Evolutionary conservation across 768 basidiomycete species (phyloP).

Genomic region (Pleurotus cornucopiae): DNA sequence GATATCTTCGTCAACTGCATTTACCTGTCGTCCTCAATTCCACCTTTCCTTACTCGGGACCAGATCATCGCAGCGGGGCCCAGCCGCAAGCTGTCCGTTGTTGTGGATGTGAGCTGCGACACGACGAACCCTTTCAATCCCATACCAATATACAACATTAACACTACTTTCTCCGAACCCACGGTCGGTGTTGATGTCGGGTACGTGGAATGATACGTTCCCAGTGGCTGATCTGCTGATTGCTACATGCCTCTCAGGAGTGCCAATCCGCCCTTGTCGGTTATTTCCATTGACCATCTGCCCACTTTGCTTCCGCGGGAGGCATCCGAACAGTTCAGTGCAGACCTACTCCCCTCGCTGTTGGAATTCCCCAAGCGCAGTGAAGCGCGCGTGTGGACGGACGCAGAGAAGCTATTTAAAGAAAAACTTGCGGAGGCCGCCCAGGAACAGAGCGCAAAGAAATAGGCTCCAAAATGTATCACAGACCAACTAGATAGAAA

Average conservation of each 20-base stretch:
- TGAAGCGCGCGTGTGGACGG: constrained; percentile 76
- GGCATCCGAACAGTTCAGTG: constrained; percentile 94
- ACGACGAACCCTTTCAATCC: constrained; percentile 99
- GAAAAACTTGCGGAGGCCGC: constrained; percentile 45
- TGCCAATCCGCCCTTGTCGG: constrained; percentile 67
- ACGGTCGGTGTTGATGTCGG: constrained; percentile 83
- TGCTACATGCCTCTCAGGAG: constrained; percentile 30
- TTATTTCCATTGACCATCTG: constrained; percentile 95
- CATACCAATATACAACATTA: constrained; percentile 89
- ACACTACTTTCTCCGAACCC: constrained; percentile 91
- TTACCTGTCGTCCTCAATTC: constrained; percentile 84
- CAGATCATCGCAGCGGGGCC: constrained; percentile 71
- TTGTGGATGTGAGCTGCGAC: constrained; percentile 98
- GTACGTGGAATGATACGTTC: constrained; percentile 38
- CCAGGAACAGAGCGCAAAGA: constrained; percentile 28
- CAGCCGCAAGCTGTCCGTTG: constrained; percentile 64
- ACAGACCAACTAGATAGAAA: not conserved
- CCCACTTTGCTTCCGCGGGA: constrained; percentile 94
- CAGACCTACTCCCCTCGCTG: constrained; percentile 81
- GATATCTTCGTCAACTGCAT: constrained; percentile 99
- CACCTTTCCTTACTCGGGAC: constrained; percentile 73
- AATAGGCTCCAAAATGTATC: not conserved
- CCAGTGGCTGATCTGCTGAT: no score
- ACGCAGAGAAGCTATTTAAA: constrained; percentile 81
- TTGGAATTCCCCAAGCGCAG: constrained; percentile 70